Base-by-base conservation (phyloP, 768 basidiomycete species). In the Cubamyces sp. region DNA sequence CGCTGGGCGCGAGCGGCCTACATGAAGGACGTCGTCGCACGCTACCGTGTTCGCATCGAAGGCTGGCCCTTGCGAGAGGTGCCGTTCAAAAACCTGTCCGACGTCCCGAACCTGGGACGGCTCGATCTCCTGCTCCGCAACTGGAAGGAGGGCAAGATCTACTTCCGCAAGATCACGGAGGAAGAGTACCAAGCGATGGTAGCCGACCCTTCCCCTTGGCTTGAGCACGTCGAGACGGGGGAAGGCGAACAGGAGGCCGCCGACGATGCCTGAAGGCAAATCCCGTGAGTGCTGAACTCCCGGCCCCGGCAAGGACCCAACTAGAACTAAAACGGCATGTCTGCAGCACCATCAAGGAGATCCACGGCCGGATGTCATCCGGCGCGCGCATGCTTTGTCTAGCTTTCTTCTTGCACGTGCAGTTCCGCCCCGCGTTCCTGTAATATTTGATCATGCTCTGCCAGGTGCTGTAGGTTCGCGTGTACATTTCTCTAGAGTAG, bases 11-110 rank as follows among this genome's bases (percentile, higher is more conserved):
- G 42, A 37, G 19, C 1, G 8, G 59, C 67, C 41, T 71, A 70
- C 58, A 68, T 68, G 69, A 60, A 57, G 42, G 69, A 73, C 66
- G 66, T 73, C 45, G 70, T 71, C 41, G 54, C 58, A 28, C 67
- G 69, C 49, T 73, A 73, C 50, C 67, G 60, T 46, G 71, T 73
- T 14, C 57, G 68, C 63, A 69, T 73, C 59, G 70, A 69, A 28
- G 71, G 71, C 7, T 71, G 70, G 71, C 70, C 71, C 39, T 58
- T 67, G 34, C 56, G 60, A 3, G 69, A 73, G 23, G 64, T 73
- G 39, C 70, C 70, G 23, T 73, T 73, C 66, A 66, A 66, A 60
- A 73, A 73, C 61, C 64, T 73, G 11, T 66, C 65, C 66, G 69
- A 73, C 60, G 66, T 73, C 26, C 64, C 71, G 9, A 73, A 73